phyloP scores from a whole-genome alignment of 257 asterid species.

The Penstemon barbatus region DNA sequence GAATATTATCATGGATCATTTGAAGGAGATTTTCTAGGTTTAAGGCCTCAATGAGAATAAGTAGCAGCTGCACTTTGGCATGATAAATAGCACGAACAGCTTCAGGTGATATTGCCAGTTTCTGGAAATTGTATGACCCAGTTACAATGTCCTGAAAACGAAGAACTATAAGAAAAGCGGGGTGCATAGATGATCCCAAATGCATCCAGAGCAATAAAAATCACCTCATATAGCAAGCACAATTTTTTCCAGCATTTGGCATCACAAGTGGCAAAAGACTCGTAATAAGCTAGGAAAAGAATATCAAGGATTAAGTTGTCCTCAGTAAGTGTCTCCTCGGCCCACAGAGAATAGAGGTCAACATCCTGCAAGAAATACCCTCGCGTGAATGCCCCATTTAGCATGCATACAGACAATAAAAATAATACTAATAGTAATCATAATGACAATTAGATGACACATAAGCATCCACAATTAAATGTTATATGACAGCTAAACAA shows the following conservation, averaged over 20 bases:
- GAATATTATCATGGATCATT: constrained; percentile 78
- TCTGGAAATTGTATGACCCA: constrained; percentile 73
- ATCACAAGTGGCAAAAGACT: constrained; percentile 66
- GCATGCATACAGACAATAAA: constrained; percentile 18
- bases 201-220: constrained; percentile 26
- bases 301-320: constrained; percentile 82
- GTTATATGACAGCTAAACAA: constrained; percentile 10
- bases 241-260: constrained; percentile 77
- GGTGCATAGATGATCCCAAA: constrained; percentile 22
- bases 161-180: constrained; percentile 21
- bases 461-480: neutral
- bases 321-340: constrained; percentile 84
- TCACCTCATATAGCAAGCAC: constrained; percentile 79
- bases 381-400: constrained; percentile 12
- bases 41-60: constrained; percentile 83
- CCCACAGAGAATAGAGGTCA: constrained; percentile 82
- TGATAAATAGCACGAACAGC: constrained; percentile 62
- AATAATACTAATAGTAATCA: neutral
- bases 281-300: constrained; percentile 79
- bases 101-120: constrained; percentile 75
- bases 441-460: neutral
- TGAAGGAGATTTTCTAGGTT: constrained; percentile 90
- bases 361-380: constrained; percentile 55
- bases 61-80: constrained; percentile 78
- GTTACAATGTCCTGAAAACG: constrained; percentile 63